phyloP scores from a whole-genome alignment of 73 alveolate species.

The Tetrahymena borealis region DNA sequence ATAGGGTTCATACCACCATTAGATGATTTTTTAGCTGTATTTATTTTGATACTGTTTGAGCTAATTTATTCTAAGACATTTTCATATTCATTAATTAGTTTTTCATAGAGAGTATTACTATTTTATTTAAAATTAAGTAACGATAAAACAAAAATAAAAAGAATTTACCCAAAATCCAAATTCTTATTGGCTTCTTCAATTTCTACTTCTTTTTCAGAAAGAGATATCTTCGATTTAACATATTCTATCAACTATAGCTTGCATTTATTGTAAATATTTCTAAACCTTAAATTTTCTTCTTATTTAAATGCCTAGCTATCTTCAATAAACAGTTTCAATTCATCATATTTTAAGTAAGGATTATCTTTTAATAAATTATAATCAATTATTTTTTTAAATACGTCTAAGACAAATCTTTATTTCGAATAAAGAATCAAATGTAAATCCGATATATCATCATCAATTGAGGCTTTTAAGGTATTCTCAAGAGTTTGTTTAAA shows the following conservation, averaged over 20 bases:
- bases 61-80: not conserved
- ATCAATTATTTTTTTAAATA: not conserved
- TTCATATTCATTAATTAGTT: not conserved
- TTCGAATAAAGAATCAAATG: not conserved
- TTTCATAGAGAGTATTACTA: not conserved
- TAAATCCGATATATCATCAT: not conserved
- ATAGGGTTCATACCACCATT: not conserved
- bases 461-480: not conserved
- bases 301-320: not conserved
- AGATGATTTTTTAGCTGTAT: not conserved
- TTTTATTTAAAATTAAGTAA: not conserved
- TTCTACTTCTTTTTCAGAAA: not conserved
- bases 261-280: not conserved
- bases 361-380: not conserved
- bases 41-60: not conserved
- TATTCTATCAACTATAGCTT: not conserved
- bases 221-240: not conserved
- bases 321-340: not conserved
- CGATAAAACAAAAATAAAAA: not conserved
- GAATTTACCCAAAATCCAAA: not conserved
- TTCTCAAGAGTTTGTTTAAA: not conserved
- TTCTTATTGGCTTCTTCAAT: not conserved
- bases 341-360: not conserved
- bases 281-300: not conserved
- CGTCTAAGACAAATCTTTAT: not conserved